Base-by-base conservation (phyloP, 495 filamentous ascomycete species). In the Tirmania nivea region DNA sequence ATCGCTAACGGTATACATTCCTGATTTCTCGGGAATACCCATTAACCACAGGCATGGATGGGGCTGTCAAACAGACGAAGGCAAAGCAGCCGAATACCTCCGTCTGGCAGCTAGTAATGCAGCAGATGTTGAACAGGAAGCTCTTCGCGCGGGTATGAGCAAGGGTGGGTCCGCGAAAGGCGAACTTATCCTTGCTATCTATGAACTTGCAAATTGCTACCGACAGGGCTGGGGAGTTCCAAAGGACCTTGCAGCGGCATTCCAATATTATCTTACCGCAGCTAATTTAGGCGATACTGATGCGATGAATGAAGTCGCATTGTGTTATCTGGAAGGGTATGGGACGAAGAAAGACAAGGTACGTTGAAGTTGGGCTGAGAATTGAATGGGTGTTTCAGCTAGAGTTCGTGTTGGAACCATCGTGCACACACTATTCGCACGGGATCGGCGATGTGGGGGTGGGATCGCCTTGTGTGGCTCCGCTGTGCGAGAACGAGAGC, bases 301-400 rank as follows among this genome's bases (percentile, higher is more conserved):
- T 71, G 92, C 89, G 48, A 94, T 95, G 87, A 93, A 94, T 65
- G 88, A 94, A 66, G 81, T 81, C 59, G 90, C 81, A 21, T 92
- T 87, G 86, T 99, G 92, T 68, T 96, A 92, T 71, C 66, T 89
- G 17, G 83, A 94, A 62, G 90, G 90, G 11, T 94, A 92, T 67
- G 90, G 90, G 21, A 84, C 83, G 55, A 86, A 84, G 68, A 99
- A 96, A 68, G 86, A 96, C 69, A 94, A 92, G 83, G 90, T 95
- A 70, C 65, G 84, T 31, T 31, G 25, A 31, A 1, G 2, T n/a
- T 59, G 56, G 19, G 52, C 36, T 42, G 8, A 49, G 31, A 16
- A 39, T 20, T n/a, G 0, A n/a, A 50, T 39, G 39, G 50, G 50
- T 52, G 39, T 34, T 49, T 45, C 56, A 55, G 59, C 47, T 50